phyloP scores from a whole-genome alignment of 257 asterid genomes.

The Solanum ossicruentum region DNA sequence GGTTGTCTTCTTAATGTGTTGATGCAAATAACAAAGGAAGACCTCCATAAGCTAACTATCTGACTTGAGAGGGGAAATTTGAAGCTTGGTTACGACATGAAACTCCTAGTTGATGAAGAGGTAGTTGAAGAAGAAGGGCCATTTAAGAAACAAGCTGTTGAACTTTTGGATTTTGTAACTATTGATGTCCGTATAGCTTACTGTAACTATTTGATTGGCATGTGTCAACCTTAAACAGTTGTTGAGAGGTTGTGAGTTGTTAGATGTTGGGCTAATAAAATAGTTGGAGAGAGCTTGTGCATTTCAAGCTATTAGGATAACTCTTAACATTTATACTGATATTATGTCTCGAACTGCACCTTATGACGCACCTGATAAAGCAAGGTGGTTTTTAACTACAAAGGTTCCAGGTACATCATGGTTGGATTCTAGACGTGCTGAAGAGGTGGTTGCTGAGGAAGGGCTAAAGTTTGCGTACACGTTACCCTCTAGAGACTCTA shows the following conservation, averaged over 20 bases:
- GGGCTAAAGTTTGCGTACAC: too few species aligned
- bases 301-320: neutral
- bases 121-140: neutral
- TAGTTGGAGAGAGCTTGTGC: too few species aligned
- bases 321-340: constrained; percentile 22
- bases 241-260: constrained; percentile 62
- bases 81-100: constrained; percentile 50
- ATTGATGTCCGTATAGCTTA: constrained; percentile 54
- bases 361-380: constrained; percentile 62
- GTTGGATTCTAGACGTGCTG: constrained; percentile 55
- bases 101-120: constrained; percentile 24
- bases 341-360: constrained; percentile 33
- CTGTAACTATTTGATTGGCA: constrained; percentile 41
- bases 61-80: constrained; percentile 68
- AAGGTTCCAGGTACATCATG: constrained; percentile 67
- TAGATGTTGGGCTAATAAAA: constrained; percentile 21
- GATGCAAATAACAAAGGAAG: constrained; percentile 48
- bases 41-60: constrained; percentile 22
- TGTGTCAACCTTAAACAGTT: constrained; percentile 48
- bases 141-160: constrained; percentile 27
- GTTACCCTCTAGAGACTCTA: too few species aligned
- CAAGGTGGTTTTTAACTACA: constrained; percentile 86
- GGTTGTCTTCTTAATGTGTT: constrained; percentile 73
- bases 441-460: constrained; percentile 15
- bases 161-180: constrained; percentile 34